Base-by-base conservation (phyloP, 495 filamentous ascomycete species). In the Rhypophila decipiens region DNA sequence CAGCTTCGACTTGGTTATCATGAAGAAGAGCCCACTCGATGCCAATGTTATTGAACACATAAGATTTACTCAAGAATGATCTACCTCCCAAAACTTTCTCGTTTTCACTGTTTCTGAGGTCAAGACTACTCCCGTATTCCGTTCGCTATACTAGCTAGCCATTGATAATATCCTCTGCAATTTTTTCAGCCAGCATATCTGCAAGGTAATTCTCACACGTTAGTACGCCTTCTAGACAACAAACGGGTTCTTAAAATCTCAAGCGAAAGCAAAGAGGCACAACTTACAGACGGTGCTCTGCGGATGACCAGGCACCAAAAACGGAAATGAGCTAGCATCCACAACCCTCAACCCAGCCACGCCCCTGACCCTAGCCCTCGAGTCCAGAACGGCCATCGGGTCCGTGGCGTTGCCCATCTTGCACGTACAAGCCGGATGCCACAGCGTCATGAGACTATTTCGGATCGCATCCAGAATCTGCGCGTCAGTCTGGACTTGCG, bases 131-230 rank as follows among this genome's bases (percentile, higher is more conserved):
- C n/a, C n/a, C n/a, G n/a, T n/a, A n/a, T n/a, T n/a, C n/a, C n/a
- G n/a, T n/a, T n/a, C n/a, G n/a, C n/a, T n/a, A n/a, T n/a, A n/a
- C n/a, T n/a, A n/a, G n/a, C 39, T 9, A 2, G 12, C 20, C 5
- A 24, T 21, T 2, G 23, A 31, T 39, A 42, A 84, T 79, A 46
- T 73, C 67, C 19, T 69, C 65, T 1, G 77, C 76, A 55, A 83
- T 80, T 64, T 83, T 83, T 64, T 83, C 78, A 5, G 78, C 80
- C 3, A 84, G 61, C 65, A 72, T 74, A 59, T 77, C 20, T 29
- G 18, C 29, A 36, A 8, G 9, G n/a, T n/a, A 34, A n/a, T 34
- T 34, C 8, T 8, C n/a, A 9, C 31, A 8, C 8, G n/a, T 34
- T n/a, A 34, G 9, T 8, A n/a, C 31, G 7, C 27, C 13, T 31